Percentiles rank a stretch among this genome's conserved stretches.
Conservation (phyloP, 306 rosid species). For the Trifolium pratense region DNA sequence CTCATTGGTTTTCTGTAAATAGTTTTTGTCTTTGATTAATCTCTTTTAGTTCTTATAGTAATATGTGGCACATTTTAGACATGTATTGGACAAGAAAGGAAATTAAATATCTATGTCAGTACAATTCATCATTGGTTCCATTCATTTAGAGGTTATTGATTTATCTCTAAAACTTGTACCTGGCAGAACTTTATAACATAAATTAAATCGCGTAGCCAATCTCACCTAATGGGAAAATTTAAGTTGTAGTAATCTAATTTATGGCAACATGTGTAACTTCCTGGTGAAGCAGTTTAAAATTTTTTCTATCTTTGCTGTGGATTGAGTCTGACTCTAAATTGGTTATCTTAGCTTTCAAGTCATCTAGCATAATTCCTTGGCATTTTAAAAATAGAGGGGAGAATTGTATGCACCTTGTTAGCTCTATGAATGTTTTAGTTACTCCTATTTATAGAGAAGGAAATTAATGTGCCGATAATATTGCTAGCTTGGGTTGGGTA, state of each 20-base stretch:
- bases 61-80: slow-evolving; percentile 37
- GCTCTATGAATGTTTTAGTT: too few species aligned
- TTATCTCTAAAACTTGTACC: background rate
- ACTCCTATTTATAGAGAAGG: too few species aligned
- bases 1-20: slow-evolving; percentile 52
- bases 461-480: too few species aligned
- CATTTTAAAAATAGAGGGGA: too few species aligned
- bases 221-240: background rate
- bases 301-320: too few species aligned
- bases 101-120: slow-evolving; percentile 31
- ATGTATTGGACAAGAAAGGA: slow-evolving; percentile 37
- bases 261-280: background rate
- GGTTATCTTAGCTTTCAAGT: too few species aligned
- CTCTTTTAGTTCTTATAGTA: slow-evolving; percentile 41
- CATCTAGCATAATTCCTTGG: too few species aligned
- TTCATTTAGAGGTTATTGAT: background rate
- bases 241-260: background rate
- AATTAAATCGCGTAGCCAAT: background rate
- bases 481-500: too few species aligned
- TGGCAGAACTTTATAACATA: background rate
- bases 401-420: too few species aligned
- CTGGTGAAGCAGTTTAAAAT: slow-evolving; percentile 6
- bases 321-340: too few species aligned
- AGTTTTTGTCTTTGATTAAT: slow-evolving; percentile 38
- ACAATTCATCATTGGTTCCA: slow-evolving; percentile 26